Base-by-base conservation (phyloP, 768 basidiomycete species). In the Pluteus cervinus region DNA sequence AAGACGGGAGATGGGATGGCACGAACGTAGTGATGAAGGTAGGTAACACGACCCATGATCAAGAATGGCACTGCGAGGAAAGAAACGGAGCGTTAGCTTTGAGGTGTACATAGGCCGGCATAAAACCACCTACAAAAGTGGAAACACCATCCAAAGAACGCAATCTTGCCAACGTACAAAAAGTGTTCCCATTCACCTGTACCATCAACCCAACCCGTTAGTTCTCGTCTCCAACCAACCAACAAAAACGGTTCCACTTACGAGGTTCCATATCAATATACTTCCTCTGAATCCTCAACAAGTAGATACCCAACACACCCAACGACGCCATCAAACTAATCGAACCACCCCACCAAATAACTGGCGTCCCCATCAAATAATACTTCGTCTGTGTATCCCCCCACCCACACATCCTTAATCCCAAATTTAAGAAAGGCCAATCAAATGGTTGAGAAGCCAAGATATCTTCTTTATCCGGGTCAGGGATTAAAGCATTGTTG, bases 381-480 rank as follows among this genome's bases (percentile, higher is more conserved):
- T 88, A 99, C 62, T 99, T 99, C 47, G 76, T 65, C 55, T 90
- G 87, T 6, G 53, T 46, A 43, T 92, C 85, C 3, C 81, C 86
- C 94, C 94, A 98, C 0, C 92, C 94, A 50, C 93, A 96, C 94
- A 99, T 99, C 14, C 94, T 75, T 54, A 99, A 60, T 16, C 94
- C 94, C 11, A 93, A 71, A 31, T 78, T 79, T 26, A 97, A 67
- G 65, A 86, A 81, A 0, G 94, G 94, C 94, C 96, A 99, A 52
- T 98, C 93, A 25, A 75, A 73, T 0, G 94, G 93, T 49, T 75
- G 78, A 23, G 91, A 94, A 0, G 94, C 96, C 36, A 99, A 79
- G 54, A 97, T 90, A 56, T 99, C 96, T 50, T 94, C 90, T 63
- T 98, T 98, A 69, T 99, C 96, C 0, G 94, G 91, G 52, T 99